These are phyloP conservation scores for Chlamydomonas asymmetrica DNA, from an alignment of 139 green algal genomes.

Conservation along the genomic window DNA sequence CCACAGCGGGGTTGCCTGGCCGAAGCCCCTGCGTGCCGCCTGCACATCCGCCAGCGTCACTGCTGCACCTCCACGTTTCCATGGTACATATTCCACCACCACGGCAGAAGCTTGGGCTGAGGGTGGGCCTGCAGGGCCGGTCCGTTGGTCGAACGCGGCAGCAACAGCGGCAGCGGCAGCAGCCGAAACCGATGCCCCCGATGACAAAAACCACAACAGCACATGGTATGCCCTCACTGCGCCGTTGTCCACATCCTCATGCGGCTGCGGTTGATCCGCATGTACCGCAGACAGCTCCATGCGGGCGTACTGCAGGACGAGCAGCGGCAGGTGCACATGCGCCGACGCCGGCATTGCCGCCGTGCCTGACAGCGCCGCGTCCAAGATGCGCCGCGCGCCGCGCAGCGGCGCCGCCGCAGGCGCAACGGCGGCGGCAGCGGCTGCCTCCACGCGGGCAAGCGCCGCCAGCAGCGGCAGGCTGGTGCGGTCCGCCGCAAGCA, in stretches of 20 bases:
- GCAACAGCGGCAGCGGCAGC: not conserved
- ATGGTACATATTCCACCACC: slow-evolving; percentile 11
- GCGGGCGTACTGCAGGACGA: slow-evolving; percentile 35
- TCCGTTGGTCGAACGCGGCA: no score
- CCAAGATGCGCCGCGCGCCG: slow-evolving; percentile 7
- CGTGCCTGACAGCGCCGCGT: slow-evolving; percentile 18
- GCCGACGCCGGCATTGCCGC: not conserved
- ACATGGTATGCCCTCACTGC: slow-evolving; percentile 34
- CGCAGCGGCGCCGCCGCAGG: not conserved
- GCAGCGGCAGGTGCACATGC: slow-evolving; percentile 5
- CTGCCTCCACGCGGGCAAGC: slow-evolving; percentile 45
- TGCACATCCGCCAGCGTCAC: slow-evolving; percentile 19
- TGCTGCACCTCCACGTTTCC: slow-evolving; percentile 1
- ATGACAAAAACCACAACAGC: slow-evolving; percentile 37
- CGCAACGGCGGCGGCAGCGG: slow-evolving; percentile 21
- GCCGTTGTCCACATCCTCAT: not conserved
- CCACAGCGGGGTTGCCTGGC: not conserved
- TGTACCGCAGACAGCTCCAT: slow-evolving; percentile 26
- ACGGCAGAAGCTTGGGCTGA: no score
- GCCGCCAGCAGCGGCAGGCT: slow-evolving; percentile 51
- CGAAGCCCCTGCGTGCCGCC: slow-evolving; percentile 21
- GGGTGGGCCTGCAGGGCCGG: no score
- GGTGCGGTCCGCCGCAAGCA: slow-evolving; percentile 48
- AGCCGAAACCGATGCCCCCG: slow-evolving; percentile 3
- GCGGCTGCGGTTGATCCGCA: no score